Conservation (phyloP, 176 grass and related monocot genomes). For the Calamus simplicifolius region DNA sequence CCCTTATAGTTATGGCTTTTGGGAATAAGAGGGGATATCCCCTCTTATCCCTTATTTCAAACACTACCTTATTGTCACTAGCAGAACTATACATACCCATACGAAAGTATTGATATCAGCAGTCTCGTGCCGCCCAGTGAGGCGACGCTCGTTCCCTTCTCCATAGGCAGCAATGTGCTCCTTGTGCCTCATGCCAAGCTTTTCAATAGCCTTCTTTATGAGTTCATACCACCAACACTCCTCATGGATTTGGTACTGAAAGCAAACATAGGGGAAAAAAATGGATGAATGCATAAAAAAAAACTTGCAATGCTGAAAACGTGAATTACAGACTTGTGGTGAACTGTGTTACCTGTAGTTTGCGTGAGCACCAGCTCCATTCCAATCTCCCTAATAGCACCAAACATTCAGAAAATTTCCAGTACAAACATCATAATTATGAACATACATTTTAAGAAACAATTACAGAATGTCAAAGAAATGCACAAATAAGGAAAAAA, state of each 20-base stretch:
- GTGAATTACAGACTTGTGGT: too few relatives aligned
- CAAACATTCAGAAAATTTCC: neutral
- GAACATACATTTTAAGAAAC: too few relatives aligned
- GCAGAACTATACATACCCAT: neutral
- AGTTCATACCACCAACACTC: constrained; percentile 3
- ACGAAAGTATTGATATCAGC: constrained; percentile 4
- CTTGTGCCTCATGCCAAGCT: constrained; percentile 4
- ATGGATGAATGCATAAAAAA: neutral
- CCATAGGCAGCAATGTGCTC: constrained; percentile 10
- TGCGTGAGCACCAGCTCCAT: constrained; percentile 5
- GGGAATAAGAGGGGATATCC: too few relatives aligned
- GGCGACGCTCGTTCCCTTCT: constrained; percentile 6
- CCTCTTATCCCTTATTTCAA: too few relatives aligned
- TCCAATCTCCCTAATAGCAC: constrained; percentile 4
- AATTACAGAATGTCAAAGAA: too few relatives aligned
- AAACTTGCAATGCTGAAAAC: too few relatives aligned
- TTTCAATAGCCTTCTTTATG: constrained; percentile 6
- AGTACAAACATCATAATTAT: too few relatives aligned
- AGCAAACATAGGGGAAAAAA: neutral
- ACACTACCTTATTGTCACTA: neutral
- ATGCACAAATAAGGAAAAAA: too few relatives aligned
- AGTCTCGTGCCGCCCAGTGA: constrained; percentile 6
- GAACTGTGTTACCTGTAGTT: neutral
- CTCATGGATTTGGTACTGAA: constrained; percentile 10
- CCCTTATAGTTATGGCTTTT: too few relatives aligned